phyloP scores from a whole-genome alignment of 768 basidiomycete genomes.

The Daedaleopsis nitida region DNA sequence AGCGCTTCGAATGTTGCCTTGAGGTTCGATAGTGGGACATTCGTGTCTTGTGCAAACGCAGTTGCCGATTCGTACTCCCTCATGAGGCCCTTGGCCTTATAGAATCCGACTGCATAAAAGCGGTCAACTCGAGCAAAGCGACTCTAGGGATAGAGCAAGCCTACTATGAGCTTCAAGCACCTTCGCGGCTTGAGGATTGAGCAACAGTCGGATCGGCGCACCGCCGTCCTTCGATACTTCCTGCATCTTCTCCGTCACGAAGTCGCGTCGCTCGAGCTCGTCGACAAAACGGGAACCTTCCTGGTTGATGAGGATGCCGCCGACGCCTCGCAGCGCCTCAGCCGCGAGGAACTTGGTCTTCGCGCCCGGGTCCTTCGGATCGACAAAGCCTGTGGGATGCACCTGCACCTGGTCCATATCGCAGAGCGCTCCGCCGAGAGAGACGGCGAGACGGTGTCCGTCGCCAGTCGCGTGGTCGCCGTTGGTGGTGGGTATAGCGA shows the following conservation, averaged over 20 bases:
- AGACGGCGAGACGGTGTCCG: slow-evolving; percentile 91
- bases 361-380: slow-evolving; percentile 91
- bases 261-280: slow-evolving; percentile 92
- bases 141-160: slow-evolving; percentile 77
- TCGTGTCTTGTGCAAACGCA: slow-evolving; percentile 94
- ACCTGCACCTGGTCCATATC: slow-evolving; percentile 99
- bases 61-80: slow-evolving; percentile 88
- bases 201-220: neutral
- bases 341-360: slow-evolving; percentile 98
- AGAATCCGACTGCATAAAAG: neutral
- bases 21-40: slow-evolving; percentile 69
- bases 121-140: slow-evolving; percentile 87
- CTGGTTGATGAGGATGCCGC: slow-evolving; percentile 90
- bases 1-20: slow-evolving; percentile 90
- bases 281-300: slow-evolving; percentile 92
- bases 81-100: slow-evolving; percentile 62
- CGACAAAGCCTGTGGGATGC: slow-evolving; percentile 95
- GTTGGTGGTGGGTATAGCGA: slow-evolving; percentile 93
- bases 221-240: slow-evolving; percentile 82
- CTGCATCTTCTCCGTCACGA: slow-evolving; percentile 93
- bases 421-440: slow-evolving; percentile 77
- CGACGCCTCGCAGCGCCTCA: slow-evolving; percentile 94
- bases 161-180: neutral
- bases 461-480: slow-evolving; percentile 97
- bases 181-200: neutral